Evolutionary conservation across 495 filamentous ascomycete genomes (phyloP).

Genomic region (Alectoria sarmentosa): DNA sequence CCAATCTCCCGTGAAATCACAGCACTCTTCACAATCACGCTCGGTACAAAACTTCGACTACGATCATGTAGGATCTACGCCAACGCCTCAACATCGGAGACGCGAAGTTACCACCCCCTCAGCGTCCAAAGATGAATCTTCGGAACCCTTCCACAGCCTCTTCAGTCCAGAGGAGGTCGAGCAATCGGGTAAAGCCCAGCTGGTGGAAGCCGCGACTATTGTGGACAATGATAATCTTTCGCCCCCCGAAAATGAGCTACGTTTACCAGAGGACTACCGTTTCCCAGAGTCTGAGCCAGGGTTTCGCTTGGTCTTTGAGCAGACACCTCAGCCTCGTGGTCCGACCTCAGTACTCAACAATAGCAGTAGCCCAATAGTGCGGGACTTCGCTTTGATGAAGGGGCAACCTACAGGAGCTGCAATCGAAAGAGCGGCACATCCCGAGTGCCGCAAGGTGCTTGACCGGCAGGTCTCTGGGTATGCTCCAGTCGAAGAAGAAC

Average conservation of each 20-base stretch:
- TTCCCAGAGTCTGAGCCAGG: conserved; percentile 1
- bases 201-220: not conserved
- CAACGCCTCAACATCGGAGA: not conserved
- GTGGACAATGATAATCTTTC: not conserved
- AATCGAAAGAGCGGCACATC: not conserved
- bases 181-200: not conserved
- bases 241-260: not conserved
- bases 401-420: not conserved
- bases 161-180: not conserved
- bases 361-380: not conserved
- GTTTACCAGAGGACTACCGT: not conserved
- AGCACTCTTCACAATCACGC: not conserved
- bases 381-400: not conserved
- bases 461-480: not conserved
- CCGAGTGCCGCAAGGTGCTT: not conserved
- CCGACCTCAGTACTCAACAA: not conserved
- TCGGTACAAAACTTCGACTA: not conserved
- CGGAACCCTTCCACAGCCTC: not conserved
- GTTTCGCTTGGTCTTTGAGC: conserved; percentile 13
- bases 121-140: not conserved
- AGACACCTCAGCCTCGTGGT: conserved; percentile 1
- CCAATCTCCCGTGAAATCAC: not conserved
- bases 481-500: not conserved
- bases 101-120: not conserved
- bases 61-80: not conserved